Evolutionary conservation across 2,329 filamentous ascomycete species (phyloP), one percentile per base, ranked within the genome.

Genomic region (Parastagonospora avenae): DNA sequence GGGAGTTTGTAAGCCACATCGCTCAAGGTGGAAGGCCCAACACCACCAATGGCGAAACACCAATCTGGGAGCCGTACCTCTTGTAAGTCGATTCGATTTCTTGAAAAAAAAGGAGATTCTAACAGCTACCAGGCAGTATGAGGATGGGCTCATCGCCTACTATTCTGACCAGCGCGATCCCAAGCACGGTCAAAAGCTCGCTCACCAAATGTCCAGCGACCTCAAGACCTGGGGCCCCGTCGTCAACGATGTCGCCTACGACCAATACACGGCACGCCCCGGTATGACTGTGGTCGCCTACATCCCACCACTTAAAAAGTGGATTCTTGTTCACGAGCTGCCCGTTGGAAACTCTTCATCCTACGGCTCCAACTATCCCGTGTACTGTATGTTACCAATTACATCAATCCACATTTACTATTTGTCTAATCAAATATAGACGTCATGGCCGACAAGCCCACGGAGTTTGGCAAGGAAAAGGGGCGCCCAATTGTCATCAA

Each of bases 121-220:
- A 37, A 37, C 39, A 24, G 0, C 9, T 15, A n/a, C n/a, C 15
- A 60, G 57, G 37, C 60, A 54, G 40, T 60, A 63, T 48, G 38
- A 64, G 32, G 55, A 46, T 29, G 35, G 60, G 28, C 48, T 66
- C 3, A 30, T 61, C 9, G 55, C 52, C 31, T 66, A 62, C 57
- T 66, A 66, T 55, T 66, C 63, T 0, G 62, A 64, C 52, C 62
- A 66, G 42, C 60, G 62, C 27, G 63, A 66, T 33, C 52, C 52
- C 15, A 57, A 58, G 14, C 62, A 66, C 36, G 57, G 52, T 36
- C 63, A 66, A 43, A 66, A 66, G 42, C 60, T 66, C 15, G 52
- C 60, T 11, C 62, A 64, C 32, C 60, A 64, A 41, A 59, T 52
- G 28, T 54, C 57, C 10, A 48, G 36, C 7, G 55, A 63, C n/a